These are phyloP conservation scores for Borovskyia barvae DNA, from an alignment of 208 protist species.

Conservation along the genomic window DNA sequence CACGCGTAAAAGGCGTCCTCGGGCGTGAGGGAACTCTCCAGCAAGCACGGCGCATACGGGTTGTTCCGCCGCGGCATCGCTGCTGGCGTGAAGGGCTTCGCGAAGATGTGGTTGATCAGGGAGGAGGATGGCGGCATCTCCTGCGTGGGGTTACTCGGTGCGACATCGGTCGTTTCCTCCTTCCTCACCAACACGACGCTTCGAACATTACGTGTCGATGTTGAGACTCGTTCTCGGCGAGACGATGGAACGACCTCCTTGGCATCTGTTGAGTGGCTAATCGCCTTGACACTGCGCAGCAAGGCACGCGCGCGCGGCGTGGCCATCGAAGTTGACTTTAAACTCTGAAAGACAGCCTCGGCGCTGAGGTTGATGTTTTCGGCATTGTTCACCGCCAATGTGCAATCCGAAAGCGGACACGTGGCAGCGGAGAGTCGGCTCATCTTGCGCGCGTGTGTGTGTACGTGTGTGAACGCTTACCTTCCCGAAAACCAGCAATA, in stretches of 20 bases:
- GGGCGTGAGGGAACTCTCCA: conserved; percentile 25
- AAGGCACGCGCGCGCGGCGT: conserved; percentile 7
- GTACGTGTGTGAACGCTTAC: background rate
- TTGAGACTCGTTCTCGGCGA: conserved; percentile 1
- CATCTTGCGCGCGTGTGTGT: conserved; percentile 11
- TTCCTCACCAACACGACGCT: no score
- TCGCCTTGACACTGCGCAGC: conserved; percentile 6
- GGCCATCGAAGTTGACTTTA: background rate
- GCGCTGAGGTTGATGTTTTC: conserved; percentile 62
- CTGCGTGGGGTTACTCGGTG: no score
- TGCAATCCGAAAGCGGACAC: conserved; percentile 72
- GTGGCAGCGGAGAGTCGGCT: conserved; percentile 5
- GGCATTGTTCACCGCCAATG: conserved; percentile 64
- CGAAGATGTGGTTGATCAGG: conserved; percentile 16
- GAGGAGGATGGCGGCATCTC: no score
- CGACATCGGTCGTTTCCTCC: no score
- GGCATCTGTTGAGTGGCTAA: background rate
- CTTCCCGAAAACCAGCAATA: background rate
- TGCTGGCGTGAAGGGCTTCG: conserved; percentile 25
- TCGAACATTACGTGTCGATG: background rate
- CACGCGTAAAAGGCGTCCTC: conserved; percentile 65
- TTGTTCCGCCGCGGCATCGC: conserved; percentile 31
- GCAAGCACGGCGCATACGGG: conserved; percentile 53
- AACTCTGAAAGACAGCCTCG: conserved; percentile 3
- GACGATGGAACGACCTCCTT: background rate